phyloP scores from a whole-genome alignment of 2,329 filamentous ascomycete species.

The Calycina herbarum region DNA sequence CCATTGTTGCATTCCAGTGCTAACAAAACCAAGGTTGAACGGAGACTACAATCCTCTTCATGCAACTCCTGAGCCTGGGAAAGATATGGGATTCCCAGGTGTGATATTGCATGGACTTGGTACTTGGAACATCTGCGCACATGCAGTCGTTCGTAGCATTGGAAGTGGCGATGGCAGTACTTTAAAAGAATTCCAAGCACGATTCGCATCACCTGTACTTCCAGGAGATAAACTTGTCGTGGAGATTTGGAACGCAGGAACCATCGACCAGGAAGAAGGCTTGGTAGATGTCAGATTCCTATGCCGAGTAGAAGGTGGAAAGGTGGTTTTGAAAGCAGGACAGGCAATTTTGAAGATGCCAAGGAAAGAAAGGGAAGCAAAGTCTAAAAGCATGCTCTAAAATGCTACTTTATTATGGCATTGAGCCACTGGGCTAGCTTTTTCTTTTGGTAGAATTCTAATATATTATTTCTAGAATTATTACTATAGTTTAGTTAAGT shows the following conservation, averaged over 20 bases:
- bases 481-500: too few species aligned
- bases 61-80: constrained; percentile 76
- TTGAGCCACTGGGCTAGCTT: too few species aligned
- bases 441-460: too few species aligned
- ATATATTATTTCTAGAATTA: too few species aligned
- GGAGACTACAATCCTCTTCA: constrained; percentile 93
- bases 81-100: constrained; percentile 85
- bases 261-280: constrained; percentile 62
- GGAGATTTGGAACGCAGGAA: constrained; percentile 68
- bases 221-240: constrained; percentile 77
- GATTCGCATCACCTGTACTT: constrained; percentile 81
- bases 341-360: constrained; percentile 53
- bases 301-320: constrained; percentile 73
- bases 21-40: constrained; percentile 55
- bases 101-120: constrained; percentile 86
- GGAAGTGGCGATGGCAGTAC: constrained; percentile 75
- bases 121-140: constrained; percentile 76
- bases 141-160: constrained; percentile 68
- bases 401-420: too few species aligned
- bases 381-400: not conserved
- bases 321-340: constrained; percentile 81
- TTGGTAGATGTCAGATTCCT: constrained; percentile 81
- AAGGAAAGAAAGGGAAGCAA: not conserved
- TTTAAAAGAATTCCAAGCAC: constrained; percentile 82
- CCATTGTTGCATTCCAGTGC: not conserved